Percentiles rank a stretch among this genome's conserved stretches.
phyloP scores from a whole-genome alignment of 179 eudicot genomes.

The Nepenthes alata region DNA sequence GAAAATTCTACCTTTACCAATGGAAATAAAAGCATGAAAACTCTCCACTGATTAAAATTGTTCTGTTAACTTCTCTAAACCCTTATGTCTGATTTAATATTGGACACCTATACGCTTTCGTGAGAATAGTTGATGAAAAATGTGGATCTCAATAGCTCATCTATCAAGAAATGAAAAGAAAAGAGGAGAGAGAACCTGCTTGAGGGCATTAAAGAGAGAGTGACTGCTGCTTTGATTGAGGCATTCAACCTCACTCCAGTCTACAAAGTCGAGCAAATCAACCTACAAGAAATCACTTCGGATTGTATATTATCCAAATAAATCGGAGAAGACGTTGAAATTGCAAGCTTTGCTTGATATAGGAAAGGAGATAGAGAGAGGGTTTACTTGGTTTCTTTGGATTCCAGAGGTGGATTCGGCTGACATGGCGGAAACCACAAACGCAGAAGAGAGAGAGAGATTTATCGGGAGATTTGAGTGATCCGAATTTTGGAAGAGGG shows the following conservation, averaged over 20 bases:
- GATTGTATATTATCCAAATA: background rate
- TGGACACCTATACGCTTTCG: too few species aligned
- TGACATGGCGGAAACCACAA: slow-evolving; percentile 35
- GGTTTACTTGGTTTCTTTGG: slow-evolving; percentile 36
- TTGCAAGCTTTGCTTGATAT: background rate
- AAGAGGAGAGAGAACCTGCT: slow-evolving; percentile 37
- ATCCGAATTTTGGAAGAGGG: too few species aligned
- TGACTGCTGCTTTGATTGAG: slow-evolving; percentile 59
- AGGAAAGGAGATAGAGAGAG: background rate
- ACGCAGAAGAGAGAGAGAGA: too few species aligned
- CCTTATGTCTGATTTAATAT: too few species aligned
- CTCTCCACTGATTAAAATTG: too few species aligned
- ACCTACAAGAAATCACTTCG: slow-evolving; percentile 30
- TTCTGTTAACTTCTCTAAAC: too few species aligned
- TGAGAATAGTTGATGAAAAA: background rate
- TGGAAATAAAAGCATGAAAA: too few species aligned
- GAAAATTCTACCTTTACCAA: too few species aligned
- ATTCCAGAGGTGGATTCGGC: slow-evolving; percentile 49
- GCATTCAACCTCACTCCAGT: slow-evolving; percentile 93
- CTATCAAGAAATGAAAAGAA: background rate
- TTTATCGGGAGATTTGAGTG: too few species aligned
- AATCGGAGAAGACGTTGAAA: background rate
- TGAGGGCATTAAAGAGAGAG: slow-evolving; percentile 62
- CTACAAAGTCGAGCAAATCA: slow-evolving; percentile 76
- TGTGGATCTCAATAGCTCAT: background rate